Evolutionary conservation across 2,329 filamentous ascomycete genomes (phyloP).

Genomic region (Trichothecium roseum): DNA sequence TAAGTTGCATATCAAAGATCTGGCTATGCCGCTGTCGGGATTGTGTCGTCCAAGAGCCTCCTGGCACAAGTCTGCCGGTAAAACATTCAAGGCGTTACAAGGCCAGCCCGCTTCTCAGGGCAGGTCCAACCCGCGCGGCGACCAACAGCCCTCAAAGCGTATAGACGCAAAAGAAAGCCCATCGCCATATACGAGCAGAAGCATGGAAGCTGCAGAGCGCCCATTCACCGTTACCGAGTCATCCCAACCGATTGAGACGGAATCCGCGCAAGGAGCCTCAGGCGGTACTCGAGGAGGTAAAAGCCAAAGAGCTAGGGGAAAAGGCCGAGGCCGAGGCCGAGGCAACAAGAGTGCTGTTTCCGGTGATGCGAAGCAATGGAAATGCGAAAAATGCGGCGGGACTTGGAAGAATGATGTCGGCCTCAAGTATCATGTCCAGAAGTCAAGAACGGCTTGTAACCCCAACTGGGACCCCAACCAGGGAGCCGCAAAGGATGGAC

Average conservation of each 20-base stretch:
- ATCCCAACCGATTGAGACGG: no score
- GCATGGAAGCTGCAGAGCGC: no score
- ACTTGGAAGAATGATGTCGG: conserved; percentile 49
- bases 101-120: no score
- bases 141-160: no score
- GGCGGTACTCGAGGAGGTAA: conserved; percentile 7
- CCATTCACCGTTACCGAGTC: no score
- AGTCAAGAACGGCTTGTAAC: conserved; percentile 44
- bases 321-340: conserved; percentile 7
- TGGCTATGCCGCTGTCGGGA: conserved; percentile 11
- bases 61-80: conserved; percentile 7
- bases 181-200: no score
- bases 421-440: conserved; percentile 47
- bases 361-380: conserved; percentile 20
- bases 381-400: conserved; percentile 42
- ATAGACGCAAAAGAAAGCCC: no score
- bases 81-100: no score
- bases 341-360: conserved; percentile 5
- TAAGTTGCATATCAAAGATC: neutral
- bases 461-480: conserved; percentile 20
- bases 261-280: neutral
- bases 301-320: conserved; percentile 5
- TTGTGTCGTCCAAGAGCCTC: conserved; percentile 14
- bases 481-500: no score
- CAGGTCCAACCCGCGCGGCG: no score